phyloP scores from a whole-genome alignment of 176 grass and related monocot species.

The Echinochloa phyllopogon region DNA sequence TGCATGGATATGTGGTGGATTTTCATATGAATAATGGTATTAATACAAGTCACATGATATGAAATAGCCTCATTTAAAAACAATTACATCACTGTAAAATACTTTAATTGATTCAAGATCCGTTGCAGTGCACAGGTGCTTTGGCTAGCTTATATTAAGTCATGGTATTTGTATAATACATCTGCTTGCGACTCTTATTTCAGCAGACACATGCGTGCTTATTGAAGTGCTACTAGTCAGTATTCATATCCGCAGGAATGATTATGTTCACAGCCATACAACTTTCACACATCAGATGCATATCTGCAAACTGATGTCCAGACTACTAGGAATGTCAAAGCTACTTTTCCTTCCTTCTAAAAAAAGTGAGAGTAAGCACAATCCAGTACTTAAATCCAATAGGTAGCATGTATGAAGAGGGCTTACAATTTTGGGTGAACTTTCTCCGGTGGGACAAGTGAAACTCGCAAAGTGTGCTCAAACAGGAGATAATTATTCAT shows the following conservation, averaged over 20 bases:
- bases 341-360: neutral
- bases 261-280: neutral
- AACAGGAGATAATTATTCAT: conserved; percentile 93
- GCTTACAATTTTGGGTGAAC: conserved; percentile 87
- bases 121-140: no score
- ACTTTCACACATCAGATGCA: neutral
- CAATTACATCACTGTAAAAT: no score
- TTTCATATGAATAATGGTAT: no score
- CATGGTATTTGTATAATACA: neutral
- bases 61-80: no score
- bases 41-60: no score
- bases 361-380: neutral
- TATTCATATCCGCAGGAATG: neutral
- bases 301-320: no score
- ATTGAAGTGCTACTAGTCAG: neutral
- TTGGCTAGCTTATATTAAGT: neutral
- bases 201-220: neutral
- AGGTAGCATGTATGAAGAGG: neutral
- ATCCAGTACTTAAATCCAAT: conserved; percentile 3
- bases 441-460: conserved; percentile 61
- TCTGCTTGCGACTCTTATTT: neutral
- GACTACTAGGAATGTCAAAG: neutral
- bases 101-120: no score
- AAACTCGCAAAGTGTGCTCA: conserved; percentile 82
- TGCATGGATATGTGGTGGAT: no score